These are phyloP conservation scores for Pleurotus cornucopiae DNA, from an alignment of 768 basidiomycete species.

Conservation along the genomic window DNA sequence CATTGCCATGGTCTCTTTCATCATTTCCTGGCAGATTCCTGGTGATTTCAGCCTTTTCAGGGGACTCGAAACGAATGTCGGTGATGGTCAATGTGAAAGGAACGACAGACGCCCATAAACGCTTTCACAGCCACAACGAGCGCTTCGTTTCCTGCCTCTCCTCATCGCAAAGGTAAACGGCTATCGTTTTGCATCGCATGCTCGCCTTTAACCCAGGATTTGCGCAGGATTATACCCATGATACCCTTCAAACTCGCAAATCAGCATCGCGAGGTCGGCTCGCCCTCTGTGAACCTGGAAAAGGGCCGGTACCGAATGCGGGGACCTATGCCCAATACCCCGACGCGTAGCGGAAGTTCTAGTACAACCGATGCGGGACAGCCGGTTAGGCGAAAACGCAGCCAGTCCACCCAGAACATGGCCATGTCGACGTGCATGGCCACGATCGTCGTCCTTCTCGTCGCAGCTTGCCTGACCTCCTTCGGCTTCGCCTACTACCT, in stretches of 20 bases:
- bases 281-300: conserved; percentile 64
- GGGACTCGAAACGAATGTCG: not conserved
- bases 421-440: conserved; percentile 31
- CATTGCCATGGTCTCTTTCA: conserved; percentile 5
- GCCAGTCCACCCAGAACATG: not conserved
- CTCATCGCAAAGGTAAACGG: not conserved
- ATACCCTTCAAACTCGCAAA: conserved; percentile 9
- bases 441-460: conserved; percentile 41
- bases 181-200: too few relatives aligned
- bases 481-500: conserved; percentile 64
- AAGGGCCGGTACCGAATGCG: conserved; percentile 64
- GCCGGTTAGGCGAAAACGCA: conserved; percentile 4
- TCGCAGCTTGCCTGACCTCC: conserved; percentile 43
- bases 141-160: not conserved
- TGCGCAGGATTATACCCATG: conserved; percentile 2
- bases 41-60: not conserved
- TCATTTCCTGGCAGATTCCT: not conserved
- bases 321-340: conserved; percentile 25
- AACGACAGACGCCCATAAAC: not conserved
- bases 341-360: conserved; percentile 8
- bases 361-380: not conserved
- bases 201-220: not conserved
- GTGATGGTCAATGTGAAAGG: not conserved
- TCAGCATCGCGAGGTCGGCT: conserved; percentile 20
- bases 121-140: not conserved